Base-by-base conservation (phyloP, 192 early-diverging fungal species). In the Paraglomus occultum region DNA sequence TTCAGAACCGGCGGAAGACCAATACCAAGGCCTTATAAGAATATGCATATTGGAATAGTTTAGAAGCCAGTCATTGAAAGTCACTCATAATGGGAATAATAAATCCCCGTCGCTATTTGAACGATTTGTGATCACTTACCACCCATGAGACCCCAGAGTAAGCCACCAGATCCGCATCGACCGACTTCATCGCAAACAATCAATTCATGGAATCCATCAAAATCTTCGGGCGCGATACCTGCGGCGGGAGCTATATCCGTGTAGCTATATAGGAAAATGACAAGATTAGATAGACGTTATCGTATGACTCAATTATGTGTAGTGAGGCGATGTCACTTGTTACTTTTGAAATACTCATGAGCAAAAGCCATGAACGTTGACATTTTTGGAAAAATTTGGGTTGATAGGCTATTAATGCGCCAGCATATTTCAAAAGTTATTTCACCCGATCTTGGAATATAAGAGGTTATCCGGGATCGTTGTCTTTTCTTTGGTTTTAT, bases 171-270 rank as follows among this genome's bases (percentile, higher is more conserved):
- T 38, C 89, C 92, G 60, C 85, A 88, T 47, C 92, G 91, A 17
- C 87, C 83, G 14, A 94, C 77, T 75, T 94, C 92, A 74, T 94
- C 92, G 73, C 81, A 78, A 51, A 92, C 79, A 69, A 94, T 88
- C 59, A 91, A 84, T 58, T 83, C 80, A 43, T 90, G 89, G 80
- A 90, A 91, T 11, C 82, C 67, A 74, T 90, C 83, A 58, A 81
- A 90, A 52, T 91, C 84, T 20, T 77, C 79, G 14, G 68, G 67
- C 3, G 73, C 69, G 18, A 91, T 77, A 51, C 78, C 83, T 49
- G 73, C 79, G 31, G 86, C 79, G 11, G 83, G 74, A 20, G 42
- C 17, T n/a, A 44, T n/a, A 23, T 58, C 17, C 12, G 45, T 49
- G 47, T 54, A 67, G 1, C 66, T 67, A 55, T n/a, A 51, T 14